A percentile compares a stretch with the other conserved stretches of the same genome.
Conservation (phyloP, 176 grass and related monocot genomes). For the Lolium multiflorum region DNA sequence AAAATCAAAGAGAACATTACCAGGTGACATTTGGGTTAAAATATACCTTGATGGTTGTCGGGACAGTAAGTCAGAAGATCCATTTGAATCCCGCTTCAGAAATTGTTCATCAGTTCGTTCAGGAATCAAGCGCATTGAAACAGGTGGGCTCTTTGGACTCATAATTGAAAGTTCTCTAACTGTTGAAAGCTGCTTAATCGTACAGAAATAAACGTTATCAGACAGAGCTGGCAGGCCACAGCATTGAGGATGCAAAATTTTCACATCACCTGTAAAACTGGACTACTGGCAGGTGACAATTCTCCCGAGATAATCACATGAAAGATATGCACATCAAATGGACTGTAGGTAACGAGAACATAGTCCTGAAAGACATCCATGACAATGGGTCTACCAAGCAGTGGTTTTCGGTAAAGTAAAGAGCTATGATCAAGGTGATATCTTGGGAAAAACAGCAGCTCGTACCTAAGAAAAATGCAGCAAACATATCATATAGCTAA, state of each 20-base stretch:
- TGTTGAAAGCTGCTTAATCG: slow-evolving; percentile 77
- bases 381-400: slow-evolving; percentile 91
- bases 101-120: slow-evolving; percentile 57
- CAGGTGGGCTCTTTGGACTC: slow-evolving; percentile 91
- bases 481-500: slow-evolving; percentile 41
- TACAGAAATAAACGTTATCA: slow-evolving; percentile 27
- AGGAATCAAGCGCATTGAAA: slow-evolving; percentile 94
- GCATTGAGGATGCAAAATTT: slow-evolving; percentile 17
- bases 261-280: slow-evolving; percentile 81
- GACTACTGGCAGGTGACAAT: slow-evolving; percentile 76
- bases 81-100: slow-evolving; percentile 46
- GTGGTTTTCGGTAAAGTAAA: slow-evolving; percentile 79
- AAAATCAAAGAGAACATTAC: slow-evolving; percentile 41
- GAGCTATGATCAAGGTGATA: slow-evolving; percentile 99
- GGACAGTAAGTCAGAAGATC: slow-evolving; percentile 57
- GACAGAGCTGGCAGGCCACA: slow-evolving; percentile 24
- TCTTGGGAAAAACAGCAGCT: slow-evolving; percentile 97
- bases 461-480: slow-evolving; percentile 73
- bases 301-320: slow-evolving; percentile 89
- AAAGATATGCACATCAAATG: slow-evolving; percentile 99
- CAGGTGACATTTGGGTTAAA: slow-evolving; percentile 23
- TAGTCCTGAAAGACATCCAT: slow-evolving; percentile 97
- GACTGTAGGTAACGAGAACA: slow-evolving; percentile 92
- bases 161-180: slow-evolving; percentile 98
- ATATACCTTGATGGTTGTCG: slow-evolving; percentile 90